Conservation (phyloP, 495 filamentous ascomycete genomes). For the Podospora sp. region DNA sequence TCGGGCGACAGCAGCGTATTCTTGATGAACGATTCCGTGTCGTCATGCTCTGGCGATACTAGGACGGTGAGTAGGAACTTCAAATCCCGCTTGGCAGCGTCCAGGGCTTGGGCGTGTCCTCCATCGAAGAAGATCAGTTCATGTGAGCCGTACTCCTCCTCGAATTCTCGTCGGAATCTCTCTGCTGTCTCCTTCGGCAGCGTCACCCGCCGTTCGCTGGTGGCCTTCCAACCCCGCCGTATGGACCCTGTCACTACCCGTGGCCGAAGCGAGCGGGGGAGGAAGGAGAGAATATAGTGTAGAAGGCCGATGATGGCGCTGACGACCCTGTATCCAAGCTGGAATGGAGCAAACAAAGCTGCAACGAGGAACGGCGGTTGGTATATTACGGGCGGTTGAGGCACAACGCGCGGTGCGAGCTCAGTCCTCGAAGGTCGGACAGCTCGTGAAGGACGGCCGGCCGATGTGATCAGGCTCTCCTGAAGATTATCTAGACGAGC, state of each 20-base stretch:
- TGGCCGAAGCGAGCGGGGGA: slow-evolving; percentile 55
- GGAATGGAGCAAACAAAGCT: slow-evolving; percentile 80
- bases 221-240: slow-evolving; percentile 61
- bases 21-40: slow-evolving; percentile 79
- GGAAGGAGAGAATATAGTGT: slow-evolving; percentile 70
- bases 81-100: slow-evolving; percentile 84
- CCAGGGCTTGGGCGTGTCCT: slow-evolving; percentile 87
- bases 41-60: slow-evolving; percentile 89
- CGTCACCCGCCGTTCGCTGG: slow-evolving; percentile 69
- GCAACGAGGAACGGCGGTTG: slow-evolving; percentile 74
- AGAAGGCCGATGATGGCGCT: slow-evolving; percentile 68
- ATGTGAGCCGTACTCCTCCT: slow-evolving; percentile 82
- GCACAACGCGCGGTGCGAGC: slow-evolving; percentile 78
- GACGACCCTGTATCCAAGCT: slow-evolving; percentile 69
- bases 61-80: slow-evolving; percentile 86
- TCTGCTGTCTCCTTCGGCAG: slow-evolving; percentile 85
- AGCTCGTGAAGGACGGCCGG: slow-evolving; percentile 36
- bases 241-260: slow-evolving; percentile 60
- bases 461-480: slow-evolving; percentile 51
- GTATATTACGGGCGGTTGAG: slow-evolving; percentile 65
- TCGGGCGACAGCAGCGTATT: slow-evolving; percentile 79
- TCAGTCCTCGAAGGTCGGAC: slow-evolving; percentile 45
- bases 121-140: slow-evolving; percentile 75
- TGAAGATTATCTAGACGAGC: slow-evolving; percentile 71
- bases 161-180: slow-evolving; percentile 86